Evolutionary conservation across 2,329 filamentous ascomycete genomes (phyloP).

Genomic region (Cordyceps javanica): DNA sequence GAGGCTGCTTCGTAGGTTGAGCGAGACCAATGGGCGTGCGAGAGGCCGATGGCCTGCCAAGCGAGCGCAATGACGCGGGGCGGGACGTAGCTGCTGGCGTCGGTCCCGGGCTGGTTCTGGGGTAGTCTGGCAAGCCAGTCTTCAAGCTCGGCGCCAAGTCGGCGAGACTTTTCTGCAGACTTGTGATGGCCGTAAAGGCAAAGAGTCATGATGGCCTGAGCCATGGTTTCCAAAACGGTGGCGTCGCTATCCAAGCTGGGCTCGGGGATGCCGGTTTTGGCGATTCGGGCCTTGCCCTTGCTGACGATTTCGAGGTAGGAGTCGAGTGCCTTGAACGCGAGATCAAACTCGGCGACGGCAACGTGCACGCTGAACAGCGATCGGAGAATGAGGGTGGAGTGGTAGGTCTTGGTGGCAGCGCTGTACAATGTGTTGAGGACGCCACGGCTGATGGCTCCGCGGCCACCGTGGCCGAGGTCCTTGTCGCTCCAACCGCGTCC

Average conservation of each 20-base stretch:
- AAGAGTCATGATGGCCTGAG: constrained; percentile 72
- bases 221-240: constrained; percentile 68
- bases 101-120: constrained; percentile 23
- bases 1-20: constrained; percentile 69
- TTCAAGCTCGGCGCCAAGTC: constrained; percentile 65
- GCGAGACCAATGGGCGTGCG: constrained; percentile 81
- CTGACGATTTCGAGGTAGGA: constrained; percentile 86
- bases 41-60: constrained; percentile 80
- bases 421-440: constrained; percentile 86
- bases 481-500: constrained; percentile 73
- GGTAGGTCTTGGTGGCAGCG: constrained; percentile 87
- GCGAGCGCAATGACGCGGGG: constrained; percentile 59
- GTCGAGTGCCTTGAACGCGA: constrained; percentile 85
- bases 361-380: constrained; percentile 85
- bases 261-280: constrained; percentile 69
- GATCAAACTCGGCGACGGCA: constrained; percentile 81
- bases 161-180: constrained; percentile 72
- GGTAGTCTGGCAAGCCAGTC: constrained; percentile 63
- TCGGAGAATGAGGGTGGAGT: constrained; percentile 83
- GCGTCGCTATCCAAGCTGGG: constrained; percentile 72
- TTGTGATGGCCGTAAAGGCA: constrained; percentile 72
- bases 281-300: constrained; percentile 74
- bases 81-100: constrained; percentile 40
- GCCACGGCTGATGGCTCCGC: constrained; percentile 65
- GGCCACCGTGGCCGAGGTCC: constrained; percentile 76